Conservation (phyloP, 2,329 filamentous ascomycete species). For the Sphaerulina vaccinii region DNA sequence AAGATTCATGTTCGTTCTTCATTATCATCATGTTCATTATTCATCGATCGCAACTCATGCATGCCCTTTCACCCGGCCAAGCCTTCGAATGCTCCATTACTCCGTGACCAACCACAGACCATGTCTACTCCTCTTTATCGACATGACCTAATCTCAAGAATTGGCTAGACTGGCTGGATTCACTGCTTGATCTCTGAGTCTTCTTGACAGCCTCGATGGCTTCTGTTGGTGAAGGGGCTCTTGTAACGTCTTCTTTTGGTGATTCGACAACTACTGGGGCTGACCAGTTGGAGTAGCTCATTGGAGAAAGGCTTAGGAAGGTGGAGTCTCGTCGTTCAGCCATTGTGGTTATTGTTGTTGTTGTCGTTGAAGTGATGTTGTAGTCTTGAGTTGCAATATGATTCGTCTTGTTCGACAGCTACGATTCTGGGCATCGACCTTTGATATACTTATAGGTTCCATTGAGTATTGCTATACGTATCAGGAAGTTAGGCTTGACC, state of each 20-base stretch:
- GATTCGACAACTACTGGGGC: conserved; percentile 18
- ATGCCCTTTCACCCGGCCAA: no score
- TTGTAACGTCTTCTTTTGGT: conserved; percentile 2
- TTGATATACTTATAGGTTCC: background rate
- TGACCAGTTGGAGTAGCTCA: conserved; percentile 20
- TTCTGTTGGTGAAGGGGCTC: conserved; percentile 8
- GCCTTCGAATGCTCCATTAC: conserved; percentile 1
- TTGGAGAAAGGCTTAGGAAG: conserved; percentile 25
- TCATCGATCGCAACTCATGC: no score
- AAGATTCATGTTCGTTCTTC: background rate
- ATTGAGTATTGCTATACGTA: conserved; percentile 1
- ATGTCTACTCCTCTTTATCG: conserved; percentile 8
- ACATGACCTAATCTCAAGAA: conserved; percentile 23
- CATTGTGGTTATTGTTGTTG: conserved; percentile 13
- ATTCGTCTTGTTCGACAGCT: background rate
- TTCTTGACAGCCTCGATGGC: conserved; percentile 19
- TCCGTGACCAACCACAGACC: background rate
- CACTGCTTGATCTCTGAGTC: conserved; percentile 22
- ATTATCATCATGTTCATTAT: no score
- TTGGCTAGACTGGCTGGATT: conserved; percentile 19
- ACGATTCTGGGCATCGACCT: no score
- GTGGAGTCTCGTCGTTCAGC: conserved; percentile 21
- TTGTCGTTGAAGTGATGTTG: background rate
- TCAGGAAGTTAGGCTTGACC: background rate
- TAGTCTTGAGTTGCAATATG: background rate